phyloP scores from a whole-genome alignment of 2,329 filamentous ascomycete species.

The Neonectria magnoliae region DNA sequence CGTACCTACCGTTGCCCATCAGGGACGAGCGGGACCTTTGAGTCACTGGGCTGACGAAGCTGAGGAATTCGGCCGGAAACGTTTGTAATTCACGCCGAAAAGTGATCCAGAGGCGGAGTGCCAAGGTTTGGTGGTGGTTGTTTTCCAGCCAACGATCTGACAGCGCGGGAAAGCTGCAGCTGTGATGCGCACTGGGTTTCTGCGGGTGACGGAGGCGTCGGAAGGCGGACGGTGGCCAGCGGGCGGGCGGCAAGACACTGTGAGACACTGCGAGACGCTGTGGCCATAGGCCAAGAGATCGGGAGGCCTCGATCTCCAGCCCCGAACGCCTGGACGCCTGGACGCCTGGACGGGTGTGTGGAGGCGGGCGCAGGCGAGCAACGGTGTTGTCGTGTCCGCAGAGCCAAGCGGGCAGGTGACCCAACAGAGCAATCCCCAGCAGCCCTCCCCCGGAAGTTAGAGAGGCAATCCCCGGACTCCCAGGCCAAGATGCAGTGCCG shows the following conservation, averaged over 20 bases:
- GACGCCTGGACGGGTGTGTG: not conserved
- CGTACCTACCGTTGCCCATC: not conserved
- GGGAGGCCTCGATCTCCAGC: constrained; percentile 16
- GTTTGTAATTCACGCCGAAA: constrained; percentile 3
- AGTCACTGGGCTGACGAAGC: constrained; percentile 3
- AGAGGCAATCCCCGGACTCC: constrained; percentile 6
- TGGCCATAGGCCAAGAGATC: constrained; percentile 10
- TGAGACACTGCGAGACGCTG: too few species aligned
- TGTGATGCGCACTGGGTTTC: not conserved
- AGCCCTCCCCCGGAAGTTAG: not conserved
- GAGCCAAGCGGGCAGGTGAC: constrained; percentile 24
- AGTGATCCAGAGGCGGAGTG: not conserved
- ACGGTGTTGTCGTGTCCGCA: constrained; percentile 21
- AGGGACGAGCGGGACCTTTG: not conserved
- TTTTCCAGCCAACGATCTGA: not conserved
- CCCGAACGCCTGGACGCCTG: not conserved
- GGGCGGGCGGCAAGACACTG: not conserved
- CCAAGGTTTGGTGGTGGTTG: not conserved
- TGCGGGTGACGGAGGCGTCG: not conserved
- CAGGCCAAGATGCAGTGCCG: not conserved
- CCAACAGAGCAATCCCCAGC: not conserved
- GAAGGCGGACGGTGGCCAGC: not conserved
- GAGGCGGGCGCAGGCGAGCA: not conserved
- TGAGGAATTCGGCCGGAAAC: not conserved
- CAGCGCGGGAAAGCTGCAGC: not conserved